Evolutionary conservation across 2,329 filamentous ascomycete genomes (phyloP), one percentile per base, ranked within the genome.

Genomic region (Cladosporium sp.): DNA sequence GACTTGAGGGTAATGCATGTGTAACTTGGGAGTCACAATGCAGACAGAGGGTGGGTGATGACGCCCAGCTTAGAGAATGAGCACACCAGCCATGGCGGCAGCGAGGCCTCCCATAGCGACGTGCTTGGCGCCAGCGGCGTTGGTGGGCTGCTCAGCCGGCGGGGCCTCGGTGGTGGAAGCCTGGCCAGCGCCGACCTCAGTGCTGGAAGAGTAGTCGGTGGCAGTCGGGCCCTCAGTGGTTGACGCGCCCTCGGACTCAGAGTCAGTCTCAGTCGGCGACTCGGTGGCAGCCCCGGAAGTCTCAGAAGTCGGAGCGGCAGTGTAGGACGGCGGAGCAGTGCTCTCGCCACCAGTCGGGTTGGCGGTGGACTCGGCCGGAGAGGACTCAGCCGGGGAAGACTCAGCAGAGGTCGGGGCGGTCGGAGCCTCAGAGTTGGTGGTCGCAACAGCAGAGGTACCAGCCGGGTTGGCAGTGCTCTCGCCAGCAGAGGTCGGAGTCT

Each of bases 41-140:
- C 37, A 41, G 45, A 19, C 45, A 19, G 7, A 15, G 19, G 5
- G 24, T 32, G 29, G 15, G n/a, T 19, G 8, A 7, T 15, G n/a
- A 32, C n/a, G 30, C 22, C n/a, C 24, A 38, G 19, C 50, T 56
- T 53, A 61, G 50, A 60, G 45, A 50, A 56, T 52, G 41, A 54
- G 43, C 42, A 60, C 38, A 39, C 57, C 59, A 43, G 56, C 59
- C 13, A 55, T 43, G 51, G 55, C 44, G 40, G 56, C 59, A 17
- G 55, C 57, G 42, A 58, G 47, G 19, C 56, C 54, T 40, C 47
- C 57, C 38, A 56, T 50, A 30, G 56, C 43, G 29, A 58, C 39
- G 20, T 57, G 43, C 36, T 54, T 54, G 40, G 50, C 42, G 47
- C 40, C 34, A 12, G 54, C 58, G 34, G 52, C 58, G 43, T 57